A percentile compares a stretch with the other conserved stretches of the same genome.
Conservation (phyloP, 352 stramenopile genomes). For the Peronospora farinosa region DNA sequence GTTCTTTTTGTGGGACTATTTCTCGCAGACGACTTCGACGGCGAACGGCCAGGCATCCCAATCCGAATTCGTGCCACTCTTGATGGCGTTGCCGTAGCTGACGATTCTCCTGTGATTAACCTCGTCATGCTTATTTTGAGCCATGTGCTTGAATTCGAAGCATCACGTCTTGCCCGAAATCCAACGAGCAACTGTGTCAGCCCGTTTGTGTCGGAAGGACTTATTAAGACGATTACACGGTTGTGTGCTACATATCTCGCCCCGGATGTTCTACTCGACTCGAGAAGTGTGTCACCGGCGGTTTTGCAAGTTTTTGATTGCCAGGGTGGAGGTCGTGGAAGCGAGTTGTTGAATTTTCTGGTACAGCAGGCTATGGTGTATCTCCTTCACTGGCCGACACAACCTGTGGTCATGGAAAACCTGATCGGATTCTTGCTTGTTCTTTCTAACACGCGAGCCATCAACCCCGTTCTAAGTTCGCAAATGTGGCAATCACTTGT, state of each 20-base stretch:
- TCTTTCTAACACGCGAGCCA: constrained; percentile 58
- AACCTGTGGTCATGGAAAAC: constrained; percentile 80
- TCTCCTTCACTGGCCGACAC: constrained; percentile 73
- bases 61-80: constrained; percentile 45
- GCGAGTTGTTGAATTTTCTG: constrained; percentile 64
- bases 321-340: constrained; percentile 41
- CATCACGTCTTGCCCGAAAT: constrained; percentile 46
- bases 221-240: constrained; percentile 65
- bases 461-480: constrained; percentile 44
- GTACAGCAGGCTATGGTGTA: constrained; percentile 64
- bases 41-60: constrained; percentile 67
- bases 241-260: constrained; percentile 71
- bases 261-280: constrained; percentile 39
- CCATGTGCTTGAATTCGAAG: constrained; percentile 65
- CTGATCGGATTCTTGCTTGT: constrained; percentile 71
- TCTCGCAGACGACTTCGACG: constrained; percentile 71
- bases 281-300: constrained; percentile 35
- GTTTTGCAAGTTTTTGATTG: constrained; percentile 64
- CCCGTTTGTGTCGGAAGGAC: constrained; percentile 74
- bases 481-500: constrained; percentile 70
- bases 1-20: constrained; percentile 72
- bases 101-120: constrained; percentile 42
- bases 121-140: constrained; percentile 66
- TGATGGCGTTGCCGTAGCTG: constrained; percentile 10
- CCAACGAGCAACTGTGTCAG: constrained; percentile 53